Evolutionary conservation across 2,329 filamentous ascomycete genomes (phyloP), one percentile per base, ranked within the genome.

Genomic region (Lojkania enalia): DNA sequence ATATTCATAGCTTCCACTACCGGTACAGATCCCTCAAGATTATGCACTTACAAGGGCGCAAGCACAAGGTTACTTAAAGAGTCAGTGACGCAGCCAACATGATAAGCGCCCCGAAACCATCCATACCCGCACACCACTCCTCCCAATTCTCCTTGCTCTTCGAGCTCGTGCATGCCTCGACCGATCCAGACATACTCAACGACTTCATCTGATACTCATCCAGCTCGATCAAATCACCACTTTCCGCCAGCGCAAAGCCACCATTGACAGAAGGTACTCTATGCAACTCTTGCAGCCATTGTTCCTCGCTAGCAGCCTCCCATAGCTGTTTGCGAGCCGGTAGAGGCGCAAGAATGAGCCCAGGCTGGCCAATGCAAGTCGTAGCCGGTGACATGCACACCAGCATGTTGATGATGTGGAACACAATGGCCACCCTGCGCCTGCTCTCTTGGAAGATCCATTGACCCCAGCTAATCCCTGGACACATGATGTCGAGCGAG

Each of bases 101-200:
- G 14, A 77, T 61, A 48, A 77, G 59, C 2, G 64, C 67, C 12
- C 74, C 74, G 50, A 77, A 57, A 20, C 66, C 66, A 67, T 76
- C 74, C 69, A 74, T 75, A 3, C 71, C 72, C 4, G 67, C 61
- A 42, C 71, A 75, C 74, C 73, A 76, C 45, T 75, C 71, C 44
- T 72, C 66, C 73, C 73, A 76, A 48, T 57, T 63, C 18, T 48
- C 63, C 37, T 18, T 52, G 16, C 44, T 57, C 31, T 51, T 59
- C 44, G 40, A 23, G 29, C 35, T 41, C 13, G 35, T 32, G 9
- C 42, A 46, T 12, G 33, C 40, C 42, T 55, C 49, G 20, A 51
- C 35, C 5, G 50, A 41, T 35, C 39, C 36, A 36, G 44, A 11
- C 2, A 48, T 29, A 15, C 63, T 29, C 39, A 50, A 39, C 13